A percentile compares a stretch with the other conserved stretches of the same genome.
Conservation (phyloP, 2,329 filamentous ascomycete genomes). For the Clarireedia hainanense region DNA sequence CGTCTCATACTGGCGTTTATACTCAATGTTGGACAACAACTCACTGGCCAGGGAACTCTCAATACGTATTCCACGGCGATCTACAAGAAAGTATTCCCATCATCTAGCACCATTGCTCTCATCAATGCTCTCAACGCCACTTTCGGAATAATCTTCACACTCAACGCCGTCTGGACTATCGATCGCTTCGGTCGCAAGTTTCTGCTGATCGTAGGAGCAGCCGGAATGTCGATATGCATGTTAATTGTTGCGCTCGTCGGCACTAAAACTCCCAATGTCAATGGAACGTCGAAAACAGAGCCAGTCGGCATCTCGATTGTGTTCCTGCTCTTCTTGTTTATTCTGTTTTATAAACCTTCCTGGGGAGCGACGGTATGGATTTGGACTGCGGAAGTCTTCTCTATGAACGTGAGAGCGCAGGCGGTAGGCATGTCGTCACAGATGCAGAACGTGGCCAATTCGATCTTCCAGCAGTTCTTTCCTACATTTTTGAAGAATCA, state of each 20-base stretch:
- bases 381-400: slow-evolving; percentile 62
- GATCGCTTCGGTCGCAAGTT: slow-evolving; percentile 64
- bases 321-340: slow-evolving; percentile 59
- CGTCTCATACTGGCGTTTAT: slow-evolving; percentile 57
- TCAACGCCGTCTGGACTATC: slow-evolving; percentile 65
- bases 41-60: slow-evolving; percentile 56
- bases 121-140: slow-evolving; percentile 70
- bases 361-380: slow-evolving; percentile 67
- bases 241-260: slow-evolving; percentile 51
- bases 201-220: slow-evolving; percentile 57
- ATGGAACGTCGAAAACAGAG: slow-evolving; percentile 18
- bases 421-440: slow-evolving; percentile 53
- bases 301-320: slow-evolving; percentile 58
- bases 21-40: slow-evolving; percentile 63
- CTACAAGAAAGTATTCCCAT: slow-evolving; percentile 63
- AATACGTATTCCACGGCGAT: slow-evolving; percentile 65
- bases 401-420: slow-evolving; percentile 62
- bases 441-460: slow-evolving; percentile 6
- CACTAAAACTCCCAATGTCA: slow-evolving; percentile 45
- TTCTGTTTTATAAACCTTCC: slow-evolving; percentile 61
- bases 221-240: slow-evolving; percentile 65
- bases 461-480: slow-evolving; percentile 8
- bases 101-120: slow-evolving; percentile 50
- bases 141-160: slow-evolving; percentile 62
- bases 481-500: slow-evolving; percentile 2